Base-by-base conservation (phyloP, 1,139 yeast species). In the Blastobotrys serpentis region DNA sequence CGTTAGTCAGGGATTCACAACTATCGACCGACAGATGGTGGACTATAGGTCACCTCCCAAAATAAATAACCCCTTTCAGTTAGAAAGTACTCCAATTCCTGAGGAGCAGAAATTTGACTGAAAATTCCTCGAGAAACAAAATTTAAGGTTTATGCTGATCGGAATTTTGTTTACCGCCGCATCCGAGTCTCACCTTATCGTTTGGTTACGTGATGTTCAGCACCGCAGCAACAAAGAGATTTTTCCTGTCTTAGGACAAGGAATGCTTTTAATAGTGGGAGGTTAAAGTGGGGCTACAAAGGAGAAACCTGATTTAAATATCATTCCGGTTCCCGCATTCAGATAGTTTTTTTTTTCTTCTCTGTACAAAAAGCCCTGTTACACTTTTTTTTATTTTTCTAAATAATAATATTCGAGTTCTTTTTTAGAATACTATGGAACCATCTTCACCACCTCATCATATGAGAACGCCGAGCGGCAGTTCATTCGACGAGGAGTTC, bases 401-500 rank as follows among this genome's bases (percentile, higher is more conserved):
- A 16, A 13, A 29, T 16, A 19, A 38, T 23, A n/a, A n/a, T 16
- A 4, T 37, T 19, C 41, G 11, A 10, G 25, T 32, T 13, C 14
- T 32, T 42, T 6, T 13, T 11, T 18, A 2, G 2, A 34, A 3
- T 14, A 26, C 22, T 42, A 40, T 33, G 23, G 41, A 19, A 30
- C 44, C 46, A 46, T 33, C 49, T 1, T 17, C 41, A 36, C 49
- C 52, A 38, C 32, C 47, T 34, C 33, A 39, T 16, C 32, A 39
- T 25, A 25, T 46, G 16, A 46, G 49, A 8, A 22, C 52, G 18
- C 52, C 52, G 14, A 29, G 39, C 4, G 21, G 43, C n/a, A 43
- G 43, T 7, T 17, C 52, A 8, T 43, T 44, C 30, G 58, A 55
- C 25, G 57, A 48, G 32, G 46, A 48, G 30, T 56, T 55, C 32